Base-by-base conservation (phyloP, 257 asterid species). In the Solanum arcanum region DNA sequence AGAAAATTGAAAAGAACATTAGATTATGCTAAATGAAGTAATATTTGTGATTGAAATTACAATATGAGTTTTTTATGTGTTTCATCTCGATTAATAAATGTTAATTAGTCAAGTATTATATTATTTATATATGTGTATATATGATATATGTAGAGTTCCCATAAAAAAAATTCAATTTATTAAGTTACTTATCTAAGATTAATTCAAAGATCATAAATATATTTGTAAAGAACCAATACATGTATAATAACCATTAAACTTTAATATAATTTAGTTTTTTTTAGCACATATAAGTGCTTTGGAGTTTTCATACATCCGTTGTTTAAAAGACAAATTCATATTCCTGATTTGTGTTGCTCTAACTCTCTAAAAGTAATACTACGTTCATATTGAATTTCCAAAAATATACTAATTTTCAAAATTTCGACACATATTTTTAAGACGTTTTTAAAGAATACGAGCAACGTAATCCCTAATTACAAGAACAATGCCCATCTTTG, bases 201-300 rank as follows among this genome's bases (percentile, higher is more conserved):
- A 6, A 56, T 56, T 56, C n/a, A 56, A 56, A 56, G 11, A 56
- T 56, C 12, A 56, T 56, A 18, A 56, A 56, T 56, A 18, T 18
- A 56, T 56, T 7, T 52, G 7, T 0, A 52, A 16, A 52, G 62
- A 9, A 52, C 7, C 20, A 4, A 52, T 16, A 52, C 62, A 52
- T 52, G n/a, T 56, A 56, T 18, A 18, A 56, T 56, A 56, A 18
- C 2, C 11, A 56, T 10, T 18, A 7, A 7, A 56, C 9, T 56
- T 18, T 56, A 56, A 56, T 56, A 56, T 56, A 56, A 18, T 56
- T 56, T 21, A 18, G 2, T 37, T 73, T 37, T 10, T 10, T 3
- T 73, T 35, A 29, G 82, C 52, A 74, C 52, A 74, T 39, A 21
- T 74, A 74, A 39, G 82, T 74, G 31, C 82, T 75, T 37, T 39